Conservation (phyloP, 352 stramenopile species). For the Pythium dissimile region DNA sequence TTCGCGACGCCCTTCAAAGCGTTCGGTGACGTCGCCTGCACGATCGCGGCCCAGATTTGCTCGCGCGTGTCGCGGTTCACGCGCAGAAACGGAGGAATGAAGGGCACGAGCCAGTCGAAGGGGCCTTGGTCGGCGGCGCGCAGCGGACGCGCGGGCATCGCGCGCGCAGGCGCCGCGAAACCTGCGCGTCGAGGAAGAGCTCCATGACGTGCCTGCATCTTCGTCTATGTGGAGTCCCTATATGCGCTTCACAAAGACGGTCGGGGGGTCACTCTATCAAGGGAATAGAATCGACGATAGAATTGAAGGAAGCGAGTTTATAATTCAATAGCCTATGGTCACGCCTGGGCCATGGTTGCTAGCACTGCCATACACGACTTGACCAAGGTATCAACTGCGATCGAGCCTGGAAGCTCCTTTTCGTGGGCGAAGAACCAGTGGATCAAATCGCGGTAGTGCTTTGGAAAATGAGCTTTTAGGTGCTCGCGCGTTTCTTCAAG, state of each 20-base stretch:
- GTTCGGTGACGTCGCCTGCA: slow-evolving; percentile 35
- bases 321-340: not conserved
- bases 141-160: slow-evolving; percentile 7
- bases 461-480: slow-evolving; percentile 46
- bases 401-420: slow-evolving; percentile 28
- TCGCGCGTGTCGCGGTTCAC: slow-evolving; percentile 76
- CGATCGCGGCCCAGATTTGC: slow-evolving; percentile 31
- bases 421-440: slow-evolving; percentile 34
- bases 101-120: slow-evolving; percentile 76
- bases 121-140: slow-evolving; percentile 26
- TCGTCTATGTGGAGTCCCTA: too few relatives aligned
- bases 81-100: slow-evolving; percentile 73
- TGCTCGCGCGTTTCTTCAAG: slow-evolving; percentile 44
- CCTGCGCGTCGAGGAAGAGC: not conserved
- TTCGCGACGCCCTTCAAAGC: slow-evolving; percentile 12
- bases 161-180: not conserved
- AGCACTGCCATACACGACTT: slow-evolving; percentile 40
- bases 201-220: not conserved
- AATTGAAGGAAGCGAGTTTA: too few relatives aligned
- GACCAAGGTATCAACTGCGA: slow-evolving; percentile 36
- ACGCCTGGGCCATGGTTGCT: slow-evolving; percentile 12
- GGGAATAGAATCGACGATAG: too few relatives aligned
- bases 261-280: too few relatives aligned
- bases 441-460: slow-evolving; percentile 58
- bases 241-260: too few relatives aligned